A percentile compares a stretch with the other conserved stretches of the same genome.
These are phyloP conservation scores for Xylaria curta DNA, from an alignment of 495 filamentous ascomycete genomes.

Conservation along the genomic window DNA sequence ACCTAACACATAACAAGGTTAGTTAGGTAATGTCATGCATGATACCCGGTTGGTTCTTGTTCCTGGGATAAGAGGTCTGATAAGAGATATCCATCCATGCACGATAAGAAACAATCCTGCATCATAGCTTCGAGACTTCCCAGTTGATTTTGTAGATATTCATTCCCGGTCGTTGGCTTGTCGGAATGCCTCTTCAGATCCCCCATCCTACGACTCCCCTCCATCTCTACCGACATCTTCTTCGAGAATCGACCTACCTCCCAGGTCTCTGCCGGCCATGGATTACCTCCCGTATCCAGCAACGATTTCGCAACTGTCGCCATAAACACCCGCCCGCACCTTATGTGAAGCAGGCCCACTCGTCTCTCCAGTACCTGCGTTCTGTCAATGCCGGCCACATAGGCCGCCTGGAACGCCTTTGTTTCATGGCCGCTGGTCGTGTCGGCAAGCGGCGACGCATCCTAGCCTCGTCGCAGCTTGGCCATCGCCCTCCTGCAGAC, in stretches of 20 bases:
- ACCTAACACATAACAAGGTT: no score
- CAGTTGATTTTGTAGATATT: background rate
- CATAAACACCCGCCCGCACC: slow-evolving; percentile 20
- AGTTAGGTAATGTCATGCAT: no score
- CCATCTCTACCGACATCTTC: slow-evolving; percentile 75
- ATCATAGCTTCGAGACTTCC: background rate
- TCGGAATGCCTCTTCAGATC: slow-evolving; percentile 38
- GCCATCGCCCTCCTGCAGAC: slow-evolving; percentile 44
- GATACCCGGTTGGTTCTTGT: no score
- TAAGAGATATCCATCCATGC: background rate
- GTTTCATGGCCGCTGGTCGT: slow-evolving; percentile 76
- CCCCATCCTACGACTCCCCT: slow-evolving; percentile 53
- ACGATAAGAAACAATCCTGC: background rate
- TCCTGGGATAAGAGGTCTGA: background rate
- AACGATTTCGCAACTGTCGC: slow-evolving; percentile 57
- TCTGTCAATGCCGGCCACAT: slow-evolving; percentile 63
- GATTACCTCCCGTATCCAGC: slow-evolving; percentile 61
- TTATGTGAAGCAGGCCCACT: slow-evolving; percentile 40
- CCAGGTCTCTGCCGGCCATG: slow-evolving; percentile 69
- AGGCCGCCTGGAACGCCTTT: slow-evolving; percentile 65
- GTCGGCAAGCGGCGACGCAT: slow-evolving; percentile 70
- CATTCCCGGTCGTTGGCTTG: no score
- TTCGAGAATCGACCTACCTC: slow-evolving; percentile 86
- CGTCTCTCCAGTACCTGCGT: slow-evolving; percentile 48
- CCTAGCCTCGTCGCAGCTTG: slow-evolving; percentile 59